Percentiles rank a stretch among this genome's conserved stretches.
Evolutionary conservation across 2,329 filamentous ascomycete genomes (phyloP).

Genomic region (Diaporthe vexans): DNA sequence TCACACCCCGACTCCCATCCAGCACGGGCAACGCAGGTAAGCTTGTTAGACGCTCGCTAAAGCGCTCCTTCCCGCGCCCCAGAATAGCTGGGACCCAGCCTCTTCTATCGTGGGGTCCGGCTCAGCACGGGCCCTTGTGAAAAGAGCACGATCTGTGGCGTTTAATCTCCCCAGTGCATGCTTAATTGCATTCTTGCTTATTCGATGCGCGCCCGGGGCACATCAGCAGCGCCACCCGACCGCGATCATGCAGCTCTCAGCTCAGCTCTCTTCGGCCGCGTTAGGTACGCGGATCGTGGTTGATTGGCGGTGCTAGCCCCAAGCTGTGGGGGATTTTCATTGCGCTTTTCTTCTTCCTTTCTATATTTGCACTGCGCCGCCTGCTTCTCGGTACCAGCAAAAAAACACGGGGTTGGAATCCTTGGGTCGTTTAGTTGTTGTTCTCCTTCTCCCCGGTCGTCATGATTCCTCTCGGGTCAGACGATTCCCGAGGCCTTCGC

Average conservation of each 20-base stretch:
- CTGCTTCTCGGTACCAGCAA: slow-evolving; percentile 6
- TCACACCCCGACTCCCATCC: not conserved
- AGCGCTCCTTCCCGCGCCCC: slow-evolving; percentile 15
- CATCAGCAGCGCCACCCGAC: slow-evolving; percentile 21
- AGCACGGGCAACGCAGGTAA: slow-evolving; percentile 5
- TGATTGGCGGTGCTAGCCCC: slow-evolving; percentile 26
- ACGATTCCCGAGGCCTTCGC: slow-evolving; percentile 13
- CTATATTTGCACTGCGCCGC: slow-evolving; percentile 22
- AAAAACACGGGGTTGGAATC: not conserved
- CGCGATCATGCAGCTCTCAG: slow-evolving; percentile 26
- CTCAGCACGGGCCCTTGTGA: not conserved
- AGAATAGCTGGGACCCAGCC: slow-evolving; percentile 25
- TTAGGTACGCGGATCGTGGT: not conserved
- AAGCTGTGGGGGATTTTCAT: slow-evolving; percentile 15
- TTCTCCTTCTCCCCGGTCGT: not conserved
- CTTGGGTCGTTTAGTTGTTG: not conserved
- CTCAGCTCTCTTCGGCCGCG: not conserved
- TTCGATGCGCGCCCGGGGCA: not conserved
- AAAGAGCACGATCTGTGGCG: slow-evolving; percentile 8
- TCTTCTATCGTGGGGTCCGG: slow-evolving; percentile 18
- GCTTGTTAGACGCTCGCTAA: slow-evolving; percentile 12
- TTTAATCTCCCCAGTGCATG: not conserved
- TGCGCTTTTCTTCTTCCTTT: not conserved
- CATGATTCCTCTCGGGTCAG: not conserved
- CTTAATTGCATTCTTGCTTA: slow-evolving; percentile 1